Percentiles rank a stretch among this genome's conserved stretches.
Conservation (phyloP, 495 filamentous ascomycete species). For the Terfezia claveryi region DNA sequence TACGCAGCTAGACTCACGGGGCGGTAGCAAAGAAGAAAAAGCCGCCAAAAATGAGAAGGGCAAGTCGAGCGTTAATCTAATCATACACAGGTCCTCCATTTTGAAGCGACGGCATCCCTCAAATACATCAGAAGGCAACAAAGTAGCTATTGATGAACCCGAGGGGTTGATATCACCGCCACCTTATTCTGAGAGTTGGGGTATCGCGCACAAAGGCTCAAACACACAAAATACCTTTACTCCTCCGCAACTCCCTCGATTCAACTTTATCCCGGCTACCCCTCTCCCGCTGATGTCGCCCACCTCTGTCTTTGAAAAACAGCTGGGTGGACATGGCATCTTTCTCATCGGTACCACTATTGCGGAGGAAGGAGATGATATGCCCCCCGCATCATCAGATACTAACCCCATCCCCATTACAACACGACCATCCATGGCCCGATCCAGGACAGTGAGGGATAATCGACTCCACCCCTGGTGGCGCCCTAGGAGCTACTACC, state of each 20-base stretch:
- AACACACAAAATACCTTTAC: slow-evolving; percentile 1
- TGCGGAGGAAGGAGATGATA: slow-evolving; percentile 1
- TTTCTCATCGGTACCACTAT: slow-evolving; percentile 6
- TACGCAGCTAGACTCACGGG: no score
- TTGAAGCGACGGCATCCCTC: no score
- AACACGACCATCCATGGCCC: slow-evolving; percentile 6
- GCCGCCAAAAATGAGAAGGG: no score
- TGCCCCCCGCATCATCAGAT: neutral
- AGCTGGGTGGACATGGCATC: slow-evolving; percentile 7
- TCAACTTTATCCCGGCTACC: slow-evolving; percentile 13
- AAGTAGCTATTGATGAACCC: no score
- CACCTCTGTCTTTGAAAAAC: slow-evolving; percentile 7
- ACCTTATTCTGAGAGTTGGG: no score
- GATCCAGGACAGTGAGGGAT: slow-evolving; percentile 6
- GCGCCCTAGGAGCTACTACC: slow-evolving; percentile 8
- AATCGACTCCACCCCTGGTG: slow-evolving; percentile 14
- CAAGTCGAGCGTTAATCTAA: no score
- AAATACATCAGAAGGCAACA: no score
- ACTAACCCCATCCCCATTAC: neutral
- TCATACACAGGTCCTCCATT: no score
- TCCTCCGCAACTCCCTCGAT: slow-evolving; percentile 1
- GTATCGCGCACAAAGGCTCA: no score
- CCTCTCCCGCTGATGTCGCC: slow-evolving; percentile 9
- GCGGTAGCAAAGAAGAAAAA: no score
- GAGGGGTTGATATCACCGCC: no score